Evolutionary conservation across 345 rosid genomes (phyloP).

Genomic region (Psidium friedrichsthalianum): DNA sequence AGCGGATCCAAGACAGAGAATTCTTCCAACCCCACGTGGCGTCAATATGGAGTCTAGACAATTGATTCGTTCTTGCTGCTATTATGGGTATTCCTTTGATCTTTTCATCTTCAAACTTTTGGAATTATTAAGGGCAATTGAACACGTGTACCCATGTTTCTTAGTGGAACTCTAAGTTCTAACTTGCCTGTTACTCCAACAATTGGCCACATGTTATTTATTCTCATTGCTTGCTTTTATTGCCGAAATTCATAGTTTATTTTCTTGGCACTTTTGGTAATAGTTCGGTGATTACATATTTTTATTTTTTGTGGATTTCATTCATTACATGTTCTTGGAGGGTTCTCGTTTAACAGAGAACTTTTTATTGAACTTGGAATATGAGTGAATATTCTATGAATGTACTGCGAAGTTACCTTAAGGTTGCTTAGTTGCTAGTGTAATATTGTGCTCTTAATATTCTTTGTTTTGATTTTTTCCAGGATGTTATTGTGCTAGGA

Average conservation of each 20-base stretch:
- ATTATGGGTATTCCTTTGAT: slow-evolving; percentile 63
- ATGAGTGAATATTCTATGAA: neutral
- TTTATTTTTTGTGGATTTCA: neutral
- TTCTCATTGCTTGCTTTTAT: neutral
- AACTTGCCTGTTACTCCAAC: neutral
- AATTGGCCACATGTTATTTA: neutral
- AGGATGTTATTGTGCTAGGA: neutral
- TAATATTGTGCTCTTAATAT: neutral
- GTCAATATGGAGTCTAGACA: slow-evolving; percentile 98
- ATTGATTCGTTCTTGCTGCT: slow-evolving; percentile 99
- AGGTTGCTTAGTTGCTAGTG: neutral
- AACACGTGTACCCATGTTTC: neutral
- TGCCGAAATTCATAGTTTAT: neutral
- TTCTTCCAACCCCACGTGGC: slow-evolving; percentile 97
- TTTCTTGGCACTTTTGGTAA: neutral
- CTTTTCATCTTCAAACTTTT: neutral
- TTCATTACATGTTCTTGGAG: neutral
- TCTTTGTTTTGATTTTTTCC: neutral
- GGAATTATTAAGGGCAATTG: neutral
- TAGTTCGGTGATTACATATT: neutral
- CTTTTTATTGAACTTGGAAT: neutral
- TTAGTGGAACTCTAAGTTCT: neutral
- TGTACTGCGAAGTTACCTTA: neutral
- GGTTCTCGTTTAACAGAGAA: neutral
- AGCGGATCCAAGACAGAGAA: slow-evolving; percentile 97